These are phyloP conservation scores for Cladobotryum mycophilum DNA, from an alignment of 2,329 filamentous ascomycete species.

Conservation along the genomic window DNA sequence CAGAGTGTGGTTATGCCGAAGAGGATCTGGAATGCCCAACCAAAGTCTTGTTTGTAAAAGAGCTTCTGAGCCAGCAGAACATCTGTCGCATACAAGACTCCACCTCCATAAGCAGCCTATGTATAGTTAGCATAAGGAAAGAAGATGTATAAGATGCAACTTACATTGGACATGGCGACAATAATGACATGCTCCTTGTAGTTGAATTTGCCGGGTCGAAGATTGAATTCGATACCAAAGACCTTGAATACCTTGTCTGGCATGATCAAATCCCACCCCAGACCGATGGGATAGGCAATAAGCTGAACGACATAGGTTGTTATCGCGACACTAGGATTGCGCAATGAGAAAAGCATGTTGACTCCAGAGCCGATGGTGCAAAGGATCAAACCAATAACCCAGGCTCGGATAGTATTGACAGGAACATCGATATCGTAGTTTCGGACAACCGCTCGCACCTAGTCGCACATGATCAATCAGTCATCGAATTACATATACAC, in stretches of 20 bases:
- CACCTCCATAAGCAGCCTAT: conserved; percentile 51
- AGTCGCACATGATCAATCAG: conserved; percentile 13
- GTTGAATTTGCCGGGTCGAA: conserved; percentile 53
- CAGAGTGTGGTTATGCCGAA: conserved; percentile 49
- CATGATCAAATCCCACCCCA: conserved; percentile 49
- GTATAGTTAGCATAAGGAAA: not conserved
- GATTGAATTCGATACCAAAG: conserved; percentile 48
- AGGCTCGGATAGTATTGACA: conserved; percentile 59
- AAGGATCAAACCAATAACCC: conserved; percentile 55
- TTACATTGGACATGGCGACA: conserved; percentile 58
- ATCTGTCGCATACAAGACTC: conserved; percentile 51
- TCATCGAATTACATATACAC: not conserved
- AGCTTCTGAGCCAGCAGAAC: conserved; percentile 43
- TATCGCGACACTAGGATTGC: conserved; percentile 53
- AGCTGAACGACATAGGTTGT: conserved; percentile 58
- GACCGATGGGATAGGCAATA: conserved; percentile 53
- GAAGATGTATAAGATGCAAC: conserved; percentile 16
- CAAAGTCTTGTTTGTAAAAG: conserved; percentile 52
- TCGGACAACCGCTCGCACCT: conserved; percentile 59
- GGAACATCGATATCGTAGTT: conserved; percentile 60
- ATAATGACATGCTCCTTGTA: conserved; percentile 57
- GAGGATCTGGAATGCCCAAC: conserved; percentile 48
- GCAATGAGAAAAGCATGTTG: conserved; percentile 55
- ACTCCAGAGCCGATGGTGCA: conserved; percentile 56
- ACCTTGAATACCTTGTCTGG: conserved; percentile 46